Evolutionary conservation across 2,329 filamentous ascomycete species (phyloP), one percentile per base, ranked within the genome.

Genomic region (Dryadomyces quercus-mongolicae): DNA sequence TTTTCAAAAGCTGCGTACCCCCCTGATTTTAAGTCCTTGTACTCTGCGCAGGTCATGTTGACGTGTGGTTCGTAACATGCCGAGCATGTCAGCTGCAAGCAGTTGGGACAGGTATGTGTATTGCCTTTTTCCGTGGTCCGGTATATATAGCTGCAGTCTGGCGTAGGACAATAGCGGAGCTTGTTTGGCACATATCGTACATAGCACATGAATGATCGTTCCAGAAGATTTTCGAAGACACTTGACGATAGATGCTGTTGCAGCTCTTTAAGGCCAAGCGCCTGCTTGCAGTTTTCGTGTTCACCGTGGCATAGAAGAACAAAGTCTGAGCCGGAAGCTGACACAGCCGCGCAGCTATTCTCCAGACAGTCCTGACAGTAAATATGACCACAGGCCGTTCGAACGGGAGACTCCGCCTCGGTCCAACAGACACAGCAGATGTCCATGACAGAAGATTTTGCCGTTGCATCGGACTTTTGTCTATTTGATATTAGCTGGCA

Each of bases 291-390:
- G 6, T 25, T 5, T 51, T 57, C 46, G 16, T 52, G 55, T 7
- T 55, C 56, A 51, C 53, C 57, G 36, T 52, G 54, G 44, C 55
- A 59, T 15, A 53, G 54, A 44, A 59, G 51, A 25, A 16, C 18
- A 21, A 9, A 25, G 5, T 51, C 25, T 18, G 25, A 8, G 2
- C 15, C 25, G 9, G 31, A 53, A 12, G 36, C 15, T 50, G 3
- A 57, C 55, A 5, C 18, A 45, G 22, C 20, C 21, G 47, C 52
- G 54, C 68, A 68, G 9, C 68, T 57, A 44, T 61, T 60, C 51
- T 66, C 62, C 47, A 76, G 73, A 57, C 73, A 76, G 21, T 65
- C 63, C 0, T 58, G 55, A 58, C 72, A 76, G 58, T 74, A 75
- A 12, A 64, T 45, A 55, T 76, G 73, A 1, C 58, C 60, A 58